Conservation (phyloP, 1,284 basidiomycete genomes). For the Leccinum pachyderme region DNA sequence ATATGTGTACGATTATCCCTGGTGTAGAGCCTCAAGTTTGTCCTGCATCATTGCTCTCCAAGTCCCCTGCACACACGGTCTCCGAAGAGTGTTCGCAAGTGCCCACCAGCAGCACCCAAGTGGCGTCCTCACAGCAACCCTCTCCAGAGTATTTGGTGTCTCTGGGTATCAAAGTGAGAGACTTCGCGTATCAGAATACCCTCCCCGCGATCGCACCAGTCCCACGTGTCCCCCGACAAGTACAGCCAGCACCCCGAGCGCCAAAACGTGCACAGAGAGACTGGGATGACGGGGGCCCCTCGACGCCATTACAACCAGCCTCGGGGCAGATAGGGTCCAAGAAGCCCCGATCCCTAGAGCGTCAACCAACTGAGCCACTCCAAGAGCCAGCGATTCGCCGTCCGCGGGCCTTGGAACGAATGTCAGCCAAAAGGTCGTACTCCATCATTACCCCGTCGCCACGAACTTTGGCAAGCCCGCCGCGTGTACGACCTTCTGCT, state of each 20-base stretch:
- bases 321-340: conserved; percentile 16
- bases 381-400: conserved; percentile 23
- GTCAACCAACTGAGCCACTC: conserved; percentile 51
- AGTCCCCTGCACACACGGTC: conserved; percentile 18
- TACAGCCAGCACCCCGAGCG: conserved; percentile 40
- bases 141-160: conserved; percentile 38
- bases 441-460: conserved; percentile 13
- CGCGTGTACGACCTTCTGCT: conserved; percentile 10
- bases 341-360: conserved; percentile 38
- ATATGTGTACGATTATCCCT: conserved; percentile 25
- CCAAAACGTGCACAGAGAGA: conserved; percentile 39
- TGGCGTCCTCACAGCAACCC: conserved; percentile 33
- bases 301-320: conserved; percentile 4
- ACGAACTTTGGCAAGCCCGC: conserved; percentile 5
- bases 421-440: conserved; percentile 16
- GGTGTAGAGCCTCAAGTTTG: conserved; percentile 32
- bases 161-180: conserved; percentile 64
- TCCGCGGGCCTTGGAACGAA: conserved; percentile 21
- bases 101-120: conserved; percentile 6
- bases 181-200: conserved; percentile 67
- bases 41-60: conserved; percentile 17
- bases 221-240: conserved; percentile 40
- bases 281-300: conserved; percentile 28
- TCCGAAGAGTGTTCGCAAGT: conserved; percentile 21
- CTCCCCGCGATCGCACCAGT: conserved; percentile 57